phyloP scores from a whole-genome alignment of 192 early-diverging fungal genomes.

The Coemansia aciculifera region DNA sequence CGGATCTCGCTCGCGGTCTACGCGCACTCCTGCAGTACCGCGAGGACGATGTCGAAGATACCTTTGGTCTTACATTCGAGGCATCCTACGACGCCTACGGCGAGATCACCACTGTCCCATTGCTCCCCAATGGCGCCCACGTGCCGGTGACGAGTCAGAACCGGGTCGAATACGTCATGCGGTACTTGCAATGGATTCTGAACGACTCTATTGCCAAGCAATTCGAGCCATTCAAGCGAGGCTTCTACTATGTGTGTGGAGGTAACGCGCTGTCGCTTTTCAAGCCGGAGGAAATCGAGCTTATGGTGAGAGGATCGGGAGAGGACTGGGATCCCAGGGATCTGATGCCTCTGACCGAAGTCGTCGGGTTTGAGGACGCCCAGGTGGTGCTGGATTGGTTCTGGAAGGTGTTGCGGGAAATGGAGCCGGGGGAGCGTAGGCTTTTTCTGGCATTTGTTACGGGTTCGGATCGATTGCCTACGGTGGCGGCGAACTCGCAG shows the following conservation, averaged over 20 bases:
- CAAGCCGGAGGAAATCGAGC: constrained; percentile 89
- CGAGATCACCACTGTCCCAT: constrained; percentile 61
- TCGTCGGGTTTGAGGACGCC: constrained; percentile 53
- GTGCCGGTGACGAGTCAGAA: constrained; percentile 67
- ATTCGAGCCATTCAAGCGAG: constrained; percentile 82
- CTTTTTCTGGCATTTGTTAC: constrained; percentile 85
- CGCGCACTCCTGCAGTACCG: constrained; percentile 81
- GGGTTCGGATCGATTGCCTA: constrained; percentile 88
- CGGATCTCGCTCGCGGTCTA: constrained; percentile 76
- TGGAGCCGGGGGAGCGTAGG: constrained; percentile 67
- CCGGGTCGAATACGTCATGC: constrained; percentile 75
- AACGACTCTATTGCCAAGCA: constrained; percentile 71
- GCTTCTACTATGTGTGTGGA: constrained; percentile 85
- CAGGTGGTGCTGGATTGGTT: constrained; percentile 64
- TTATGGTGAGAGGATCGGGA: constrained; percentile 82
- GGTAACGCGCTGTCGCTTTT: constrained; percentile 86
- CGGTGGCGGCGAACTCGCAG: constrained; percentile 60
- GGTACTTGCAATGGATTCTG: constrained; percentile 79
- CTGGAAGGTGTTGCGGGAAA: constrained; percentile 76
- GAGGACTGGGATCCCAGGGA: constrained; percentile 46
- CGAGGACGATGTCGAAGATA: constrained; percentile 77
- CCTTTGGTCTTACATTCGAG: constrained; percentile 83
- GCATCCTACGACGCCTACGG: constrained; percentile 70
- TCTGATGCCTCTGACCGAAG: constrained; percentile 49
- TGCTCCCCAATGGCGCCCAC: constrained; percentile 64